Percentiles rank a stretch among this genome's conserved stretches.
Evolutionary conservation across 1,284 basidiomycete species (phyloP).

Genomic region (Pseudozyma sp.): DNA sequence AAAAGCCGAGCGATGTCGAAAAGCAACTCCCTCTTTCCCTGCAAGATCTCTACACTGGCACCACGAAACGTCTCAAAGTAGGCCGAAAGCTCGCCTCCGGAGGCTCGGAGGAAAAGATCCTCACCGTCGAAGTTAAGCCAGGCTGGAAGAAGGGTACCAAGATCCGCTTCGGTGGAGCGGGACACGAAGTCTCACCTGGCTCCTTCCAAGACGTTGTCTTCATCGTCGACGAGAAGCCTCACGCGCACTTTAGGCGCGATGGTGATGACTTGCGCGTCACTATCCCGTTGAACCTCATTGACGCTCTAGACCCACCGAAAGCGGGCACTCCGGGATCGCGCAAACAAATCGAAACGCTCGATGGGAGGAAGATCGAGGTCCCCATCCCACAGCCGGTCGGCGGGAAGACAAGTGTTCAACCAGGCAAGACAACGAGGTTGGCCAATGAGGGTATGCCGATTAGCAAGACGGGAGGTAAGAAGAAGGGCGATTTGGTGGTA

Average conservation of each 20-base stretch:
- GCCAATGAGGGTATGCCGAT: constrained; percentile 68
- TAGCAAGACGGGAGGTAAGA: constrained; percentile 59
- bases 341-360: constrained; percentile 55
- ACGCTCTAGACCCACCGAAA: constrained; percentile 66
- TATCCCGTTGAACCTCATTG: constrained; percentile 55
- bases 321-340: constrained; percentile 51
- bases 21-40: constrained; percentile 87
- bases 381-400: constrained; percentile 55
- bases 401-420: constrained; percentile 53
- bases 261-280: constrained; percentile 63
- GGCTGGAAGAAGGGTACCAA: constrained; percentile 69
- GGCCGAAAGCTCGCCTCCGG: constrained; percentile 80
- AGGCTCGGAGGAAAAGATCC: constrained; percentile 85
- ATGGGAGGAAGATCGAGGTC: constrained; percentile 60
- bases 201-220: constrained; percentile 66
- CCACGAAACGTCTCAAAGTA: constrained; percentile 90
- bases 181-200: constrained; percentile 64
- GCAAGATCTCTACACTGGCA: constrained; percentile 89
- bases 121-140: constrained; percentile 70
- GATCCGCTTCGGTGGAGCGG: constrained; percentile 64
- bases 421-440: constrained; percentile 63
- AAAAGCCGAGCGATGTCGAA: constrained; percentile 76
- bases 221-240: constrained; percentile 66
- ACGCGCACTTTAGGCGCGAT: constrained; percentile 59
- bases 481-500: constrained; percentile 65